Conservation (phyloP, 2,329 filamentous ascomycete species). For the Cercospora berteroae region DNA sequence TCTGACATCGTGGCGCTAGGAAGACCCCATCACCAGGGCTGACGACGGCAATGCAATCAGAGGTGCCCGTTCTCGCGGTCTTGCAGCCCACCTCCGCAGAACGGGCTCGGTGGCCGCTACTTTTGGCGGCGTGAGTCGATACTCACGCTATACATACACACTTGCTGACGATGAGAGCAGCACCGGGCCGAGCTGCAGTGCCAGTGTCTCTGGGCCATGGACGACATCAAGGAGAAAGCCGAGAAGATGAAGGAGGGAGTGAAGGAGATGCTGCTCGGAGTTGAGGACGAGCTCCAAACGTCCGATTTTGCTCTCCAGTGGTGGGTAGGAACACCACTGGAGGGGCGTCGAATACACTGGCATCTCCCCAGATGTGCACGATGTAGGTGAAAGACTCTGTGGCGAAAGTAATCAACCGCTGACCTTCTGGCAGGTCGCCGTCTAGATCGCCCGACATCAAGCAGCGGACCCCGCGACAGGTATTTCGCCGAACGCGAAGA, state of each 20-base stretch:
- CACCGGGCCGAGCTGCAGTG: neutral
- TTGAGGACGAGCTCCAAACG: neutral
- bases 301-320: neutral
- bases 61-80: neutral
- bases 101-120: neutral
- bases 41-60: neutral
- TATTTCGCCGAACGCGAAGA: slow-evolving; percentile 37
- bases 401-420: neutral
- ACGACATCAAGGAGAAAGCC: slow-evolving; percentile 5
- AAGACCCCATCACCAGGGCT: neutral
- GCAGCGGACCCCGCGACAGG: slow-evolving; percentile 20
- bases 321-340: neutral
- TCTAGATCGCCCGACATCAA: slow-evolving; percentile 13
- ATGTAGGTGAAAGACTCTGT: neutral
- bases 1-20: neutral
- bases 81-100: neutral
- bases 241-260: slow-evolving; percentile 8
- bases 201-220: neutral
- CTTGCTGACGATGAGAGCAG: neutral
- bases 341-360: neutral
- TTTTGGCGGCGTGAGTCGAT: neutral
- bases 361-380: neutral
- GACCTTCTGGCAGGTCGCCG: neutral
- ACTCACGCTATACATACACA: neutral
- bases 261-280: slow-evolving; percentile 8